Conservation (phyloP, 352 stramenopile genomes). For the Globisporangium nagaii region DNA sequence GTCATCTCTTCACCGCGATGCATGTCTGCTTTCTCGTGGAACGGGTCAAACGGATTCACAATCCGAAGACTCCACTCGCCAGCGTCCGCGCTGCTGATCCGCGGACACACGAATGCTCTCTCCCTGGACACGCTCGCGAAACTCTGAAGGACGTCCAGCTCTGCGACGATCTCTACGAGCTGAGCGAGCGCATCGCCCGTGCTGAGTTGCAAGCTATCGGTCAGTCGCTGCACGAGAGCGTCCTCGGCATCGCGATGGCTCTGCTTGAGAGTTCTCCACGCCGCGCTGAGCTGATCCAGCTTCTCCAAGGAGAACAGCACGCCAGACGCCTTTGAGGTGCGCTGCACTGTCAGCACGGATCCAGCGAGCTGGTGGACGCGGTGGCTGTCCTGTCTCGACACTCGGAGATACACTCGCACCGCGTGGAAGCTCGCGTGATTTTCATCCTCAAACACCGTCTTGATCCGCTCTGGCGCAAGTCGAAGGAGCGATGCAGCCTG, state of each 20-base stretch:
- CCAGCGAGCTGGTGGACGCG: conserved; percentile 27
- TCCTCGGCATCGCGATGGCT: conserved; percentile 16
- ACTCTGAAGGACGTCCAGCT: conserved; percentile 31
- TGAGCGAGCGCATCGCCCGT: conserved; percentile 7
- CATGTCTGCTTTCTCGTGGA: background rate
- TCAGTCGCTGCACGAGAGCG: conserved; percentile 16
- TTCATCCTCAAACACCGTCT: conserved; percentile 32
- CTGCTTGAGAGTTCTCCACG: conserved; percentile 24
- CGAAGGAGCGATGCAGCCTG: conserved; percentile 23
- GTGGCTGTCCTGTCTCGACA: conserved; percentile 37
- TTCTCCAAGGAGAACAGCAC: conserved; percentile 34
- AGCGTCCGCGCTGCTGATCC: background rate
- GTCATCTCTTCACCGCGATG: too few species aligned
- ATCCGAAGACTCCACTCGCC: conserved; percentile 2
- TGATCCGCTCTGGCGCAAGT: conserved; percentile 25
- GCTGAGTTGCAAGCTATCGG: conserved; percentile 1
- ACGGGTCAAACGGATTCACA: conserved; percentile 18
- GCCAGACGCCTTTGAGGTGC: conserved; percentile 29
- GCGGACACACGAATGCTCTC: conserved; percentile 21
- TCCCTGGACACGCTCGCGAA: conserved; percentile 32
- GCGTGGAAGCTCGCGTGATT: conserved; percentile 9
- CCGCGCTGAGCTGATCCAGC: conserved; percentile 28
- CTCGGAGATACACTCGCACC: conserved; percentile 30
- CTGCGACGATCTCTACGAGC: conserved; percentile 8
- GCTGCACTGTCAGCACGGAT: conserved; percentile 20